These are phyloP conservation scores for Lotmaria passim DNA, from an alignment of 208 protist species.

Conservation along the genomic window DNA sequence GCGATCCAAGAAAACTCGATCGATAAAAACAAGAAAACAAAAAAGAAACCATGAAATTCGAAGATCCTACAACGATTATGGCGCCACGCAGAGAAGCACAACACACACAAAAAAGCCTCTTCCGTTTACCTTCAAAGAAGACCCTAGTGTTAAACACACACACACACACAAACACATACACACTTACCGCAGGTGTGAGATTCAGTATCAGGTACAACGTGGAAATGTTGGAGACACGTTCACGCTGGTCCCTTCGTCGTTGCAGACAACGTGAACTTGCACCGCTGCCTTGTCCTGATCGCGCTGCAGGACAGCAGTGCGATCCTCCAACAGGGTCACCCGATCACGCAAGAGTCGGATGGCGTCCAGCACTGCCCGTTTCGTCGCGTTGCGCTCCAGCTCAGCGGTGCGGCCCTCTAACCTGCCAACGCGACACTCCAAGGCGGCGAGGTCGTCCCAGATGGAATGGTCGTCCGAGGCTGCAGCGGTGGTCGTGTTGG, in stretches of 20 bases:
- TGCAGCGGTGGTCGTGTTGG: not conserved
- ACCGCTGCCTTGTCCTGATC: not conserved
- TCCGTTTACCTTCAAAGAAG: no score
- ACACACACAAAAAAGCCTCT: no score
- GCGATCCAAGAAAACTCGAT: no score
- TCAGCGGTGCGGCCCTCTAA: conserved; percentile 19
- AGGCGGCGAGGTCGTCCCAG: not conserved
- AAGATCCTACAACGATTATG: no score
- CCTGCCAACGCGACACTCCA: conserved; percentile 1
- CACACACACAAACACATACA: no score
- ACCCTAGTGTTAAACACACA: no score
- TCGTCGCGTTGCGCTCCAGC: conserved; percentile 14
- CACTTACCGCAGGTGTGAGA: no score
- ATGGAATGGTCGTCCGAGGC: not conserved
- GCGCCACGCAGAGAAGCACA: no score
- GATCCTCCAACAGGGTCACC: conserved; percentile 13
- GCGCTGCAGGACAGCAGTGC: conserved; percentile 11
- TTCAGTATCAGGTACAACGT: no score
- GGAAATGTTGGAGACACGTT: not conserved
- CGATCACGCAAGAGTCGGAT: conserved; percentile 8
- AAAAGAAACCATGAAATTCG: no score
- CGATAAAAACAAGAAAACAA: no score
- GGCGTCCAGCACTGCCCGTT: conserved; percentile 20
- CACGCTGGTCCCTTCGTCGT: not conserved
- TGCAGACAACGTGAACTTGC: not conserved